phyloP scores from a whole-genome alignment of 1,284 basidiomycete species.

The Cronartium ribicola region DNA sequence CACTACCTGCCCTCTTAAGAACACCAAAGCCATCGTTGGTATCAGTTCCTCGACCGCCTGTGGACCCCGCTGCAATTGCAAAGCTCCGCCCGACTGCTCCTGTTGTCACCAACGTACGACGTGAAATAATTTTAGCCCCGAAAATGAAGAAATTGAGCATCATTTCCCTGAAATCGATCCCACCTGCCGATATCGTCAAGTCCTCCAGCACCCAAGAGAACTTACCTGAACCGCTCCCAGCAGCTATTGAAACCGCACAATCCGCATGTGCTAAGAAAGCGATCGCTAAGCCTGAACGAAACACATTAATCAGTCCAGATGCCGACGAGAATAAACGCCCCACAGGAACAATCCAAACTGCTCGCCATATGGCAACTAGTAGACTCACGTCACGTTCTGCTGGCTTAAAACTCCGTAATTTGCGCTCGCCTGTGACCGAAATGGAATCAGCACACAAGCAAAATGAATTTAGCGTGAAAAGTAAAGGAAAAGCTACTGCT shows the following conservation, averaged over 20 bases:
- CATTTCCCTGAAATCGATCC: slow-evolving; percentile 4
- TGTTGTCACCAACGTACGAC: slow-evolving; percentile 26
- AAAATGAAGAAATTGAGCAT: slow-evolving; percentile 28
- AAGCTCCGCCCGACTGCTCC: slow-evolving; percentile 13
- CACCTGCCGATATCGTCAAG: not conserved
- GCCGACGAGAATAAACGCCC: not conserved
- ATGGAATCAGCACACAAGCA: not conserved
- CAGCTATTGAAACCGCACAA: too few species aligned
- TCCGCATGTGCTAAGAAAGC: too few species aligned
- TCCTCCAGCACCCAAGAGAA: not conserved
- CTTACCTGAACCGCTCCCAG: not conserved
- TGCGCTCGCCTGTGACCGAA: not conserved
- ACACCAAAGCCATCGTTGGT: slow-evolving; percentile 23
- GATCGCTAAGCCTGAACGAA: too few species aligned
- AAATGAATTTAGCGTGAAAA: not conserved
- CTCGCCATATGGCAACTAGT: not conserved
- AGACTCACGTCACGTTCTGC: not conserved
- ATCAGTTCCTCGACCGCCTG: slow-evolving; percentile 12
- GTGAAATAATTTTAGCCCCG: slow-evolving; percentile 33
- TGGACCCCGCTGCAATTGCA: not conserved
- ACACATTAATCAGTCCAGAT: not conserved
- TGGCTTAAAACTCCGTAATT: not conserved
- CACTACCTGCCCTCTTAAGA: not conserved
- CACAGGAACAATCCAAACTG: not conserved
- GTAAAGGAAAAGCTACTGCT: not conserved